Evolutionary conservation across 2,329 filamentous ascomycete species (phyloP).

Genomic region (Fusarium sp.): DNA sequence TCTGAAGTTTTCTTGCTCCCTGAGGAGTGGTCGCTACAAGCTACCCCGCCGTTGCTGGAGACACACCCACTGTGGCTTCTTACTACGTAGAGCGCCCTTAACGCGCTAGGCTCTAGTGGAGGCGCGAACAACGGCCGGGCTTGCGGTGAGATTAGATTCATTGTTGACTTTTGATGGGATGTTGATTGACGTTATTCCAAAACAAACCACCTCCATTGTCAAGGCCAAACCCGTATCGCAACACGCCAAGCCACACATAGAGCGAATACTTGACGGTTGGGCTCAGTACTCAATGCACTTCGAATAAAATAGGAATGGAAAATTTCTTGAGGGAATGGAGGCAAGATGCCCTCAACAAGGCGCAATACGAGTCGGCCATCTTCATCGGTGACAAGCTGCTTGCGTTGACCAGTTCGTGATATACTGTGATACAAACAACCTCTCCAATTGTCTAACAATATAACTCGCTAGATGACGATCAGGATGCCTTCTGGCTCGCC

Average conservation of each 20-base stretch:
- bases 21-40: conserved; percentile 24
- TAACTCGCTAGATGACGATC: conserved; percentile 77
- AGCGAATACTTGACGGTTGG: not conserved
- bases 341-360: conserved; percentile 93
- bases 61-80: conserved; percentile 41
- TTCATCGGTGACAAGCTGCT: conserved; percentile 98
- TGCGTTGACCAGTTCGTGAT: conserved; percentile 84
- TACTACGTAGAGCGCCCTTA: conserved; percentile 22
- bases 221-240: not conserved
- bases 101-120: conserved; percentile 32
- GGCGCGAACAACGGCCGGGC: conserved; percentile 14
- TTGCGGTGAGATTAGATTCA: conserved; percentile 19
- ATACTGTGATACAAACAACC: not conserved
- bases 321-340: conserved; percentile 93
- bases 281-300: conserved; percentile 1
- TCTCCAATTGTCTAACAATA: conserved; percentile 12
- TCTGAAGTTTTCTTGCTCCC: too few relatives aligned
- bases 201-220: conserved; percentile 31
- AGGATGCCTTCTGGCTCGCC: conserved; percentile 97
- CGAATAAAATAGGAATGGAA: conserved; percentile 72
- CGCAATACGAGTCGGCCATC: conserved; percentile 95
- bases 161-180: conserved; percentile 43
- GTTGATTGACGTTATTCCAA: conserved; percentile 27
- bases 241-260: not conserved
- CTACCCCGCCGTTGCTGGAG: conserved; percentile 48